Base-by-base conservation (phyloP, 2,329 filamentous ascomycete species). In the Sporothrix sp. region DNA sequence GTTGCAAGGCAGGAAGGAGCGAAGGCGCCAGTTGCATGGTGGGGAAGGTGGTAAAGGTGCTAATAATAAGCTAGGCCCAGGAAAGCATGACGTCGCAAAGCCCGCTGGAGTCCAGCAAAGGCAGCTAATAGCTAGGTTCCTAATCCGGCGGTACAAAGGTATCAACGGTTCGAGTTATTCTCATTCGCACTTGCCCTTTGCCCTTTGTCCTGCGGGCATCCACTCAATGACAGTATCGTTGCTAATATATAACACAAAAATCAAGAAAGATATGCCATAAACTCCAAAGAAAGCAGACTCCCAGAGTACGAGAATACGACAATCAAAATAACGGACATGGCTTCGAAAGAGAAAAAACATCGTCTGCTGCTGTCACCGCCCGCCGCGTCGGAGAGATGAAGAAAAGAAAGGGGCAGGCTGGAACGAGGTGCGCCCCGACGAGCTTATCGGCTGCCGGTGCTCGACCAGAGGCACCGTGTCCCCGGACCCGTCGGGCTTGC, bases 401-500 rank as follows among this genome's bases (percentile, higher is more conserved):
- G 66, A 69, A 53, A 63, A 68, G 51, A 73, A 66, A 1, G 71
- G 72, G 55, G 69, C 73, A 3, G 71, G 69, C 57, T 75, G 71
- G 54, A 69, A 73, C 20, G 42, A 44, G 11, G 42, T 3, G 27
- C 23, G 42, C 28, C 30, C 43, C 20, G 43, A 13, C 30, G 33
- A 35, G 9, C 30, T 20, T 30, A 45, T 45, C 14, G 43, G 20
- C 43, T 35, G 30, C 20, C 35, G 43, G 7, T 45, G 1, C 54
- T 69, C 68, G 25, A 66, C 65, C 4, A 71, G 58, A 11, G 63
- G 63, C 14, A 59, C 60, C 14, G 62, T 56, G 33, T 51, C 53
- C 11, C 42, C 14, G 43, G 50, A 32, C 25, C 23, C 39, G 35
- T 37, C 38, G 27, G 18, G 18, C 2, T 23, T 8, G 38, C 32